Evolutionary conservation across 2,329 filamentous ascomycete species (phyloP), one percentile per base, ranked within the genome.

Genomic region (Trichoderma cornu-damae): DNA sequence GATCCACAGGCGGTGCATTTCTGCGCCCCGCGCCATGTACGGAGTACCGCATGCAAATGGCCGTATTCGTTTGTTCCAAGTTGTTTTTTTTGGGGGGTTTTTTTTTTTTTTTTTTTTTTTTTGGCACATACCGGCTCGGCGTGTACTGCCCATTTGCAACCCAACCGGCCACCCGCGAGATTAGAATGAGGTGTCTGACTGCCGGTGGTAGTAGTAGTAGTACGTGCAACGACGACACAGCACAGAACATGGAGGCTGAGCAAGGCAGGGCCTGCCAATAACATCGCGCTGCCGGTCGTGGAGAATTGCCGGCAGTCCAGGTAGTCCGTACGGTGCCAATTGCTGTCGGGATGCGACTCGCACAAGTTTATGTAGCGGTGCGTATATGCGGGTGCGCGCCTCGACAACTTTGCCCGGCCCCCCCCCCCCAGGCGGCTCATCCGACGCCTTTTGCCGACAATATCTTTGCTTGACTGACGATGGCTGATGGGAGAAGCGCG

Each of bases 131-230:
- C 51, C 11, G 38, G 51, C 51, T 46, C 40, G 34, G 47, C 47
- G 40, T 50, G 51, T 43, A 54, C 42, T 46, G 51, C 51, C 40
- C 22, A 46, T 44, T 54, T 54, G 51, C 51, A 54, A 54, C 51
- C 51, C 20, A 54, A 54, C 51, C 46, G 37, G 43, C 24, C 40
- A 26, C 35, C 14, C 30, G 51, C 32, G 40, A 46, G 40, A 20
- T 46, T 28, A 46, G 42, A 38, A 50, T 38, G 47, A 50, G 47
- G 43, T 47, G 43, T 47, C 24, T 38, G n/a, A 38, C 26, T 37
- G 34, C 47, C n/a, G n/a, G n/a, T n/a, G n/a, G n/a, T n/a, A n/a
- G n/a, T n/a, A n/a, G n/a, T 47, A 11, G 26, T 47, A 47, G 43
- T 22, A 47, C 28, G 43, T 47, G 43, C 43, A 16, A 34, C 43